Evolutionary conservation across 2,329 filamentous ascomycete genomes (phyloP).

Genomic region (Arachnopeziza araneosa): DNA sequence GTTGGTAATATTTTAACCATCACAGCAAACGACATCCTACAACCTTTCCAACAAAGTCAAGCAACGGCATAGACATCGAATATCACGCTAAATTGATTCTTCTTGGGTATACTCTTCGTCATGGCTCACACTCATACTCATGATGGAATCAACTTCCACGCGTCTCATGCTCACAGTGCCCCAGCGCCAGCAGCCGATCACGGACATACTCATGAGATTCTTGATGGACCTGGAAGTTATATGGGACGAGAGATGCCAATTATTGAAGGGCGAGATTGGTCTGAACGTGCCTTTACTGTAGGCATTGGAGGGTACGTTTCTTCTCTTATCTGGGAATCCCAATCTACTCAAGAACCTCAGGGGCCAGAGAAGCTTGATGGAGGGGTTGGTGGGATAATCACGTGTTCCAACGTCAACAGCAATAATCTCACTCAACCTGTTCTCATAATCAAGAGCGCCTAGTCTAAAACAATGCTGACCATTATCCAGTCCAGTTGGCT

Average conservation of each 20-base stretch:
- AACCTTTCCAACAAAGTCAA: background rate
- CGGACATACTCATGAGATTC: constrained; percentile 92
- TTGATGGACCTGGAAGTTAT: constrained; percentile 88
- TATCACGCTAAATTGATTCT: background rate
- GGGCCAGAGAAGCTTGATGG: constrained; percentile 8
- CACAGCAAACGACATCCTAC: background rate
- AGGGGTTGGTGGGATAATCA: constrained; percentile 17
- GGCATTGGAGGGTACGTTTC: constrained; percentile 84
- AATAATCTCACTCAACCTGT: background rate
- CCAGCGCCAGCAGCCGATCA: constrained; percentile 63
- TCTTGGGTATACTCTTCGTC: background rate
- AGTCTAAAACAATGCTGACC: constrained; percentile 6
- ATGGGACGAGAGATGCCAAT: constrained; percentile 90
- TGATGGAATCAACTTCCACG: constrained; percentile 35
- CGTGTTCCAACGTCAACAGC: constrained; percentile 2
- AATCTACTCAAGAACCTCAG: background rate
- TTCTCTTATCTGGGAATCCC: background rate
- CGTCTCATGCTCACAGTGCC: constrained; percentile 43
- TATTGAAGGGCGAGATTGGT: constrained; percentile 80
- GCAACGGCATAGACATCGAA: background rate
- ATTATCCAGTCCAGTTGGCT: constrained; percentile 75
- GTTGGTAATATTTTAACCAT: background rate
- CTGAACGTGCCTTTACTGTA: constrained; percentile 85
- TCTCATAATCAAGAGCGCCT: background rate
- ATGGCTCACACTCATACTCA: constrained; percentile 24